Conservation (phyloP, 495 filamentous ascomycete genomes). For the Hypomontagnella submonticulosa region DNA sequence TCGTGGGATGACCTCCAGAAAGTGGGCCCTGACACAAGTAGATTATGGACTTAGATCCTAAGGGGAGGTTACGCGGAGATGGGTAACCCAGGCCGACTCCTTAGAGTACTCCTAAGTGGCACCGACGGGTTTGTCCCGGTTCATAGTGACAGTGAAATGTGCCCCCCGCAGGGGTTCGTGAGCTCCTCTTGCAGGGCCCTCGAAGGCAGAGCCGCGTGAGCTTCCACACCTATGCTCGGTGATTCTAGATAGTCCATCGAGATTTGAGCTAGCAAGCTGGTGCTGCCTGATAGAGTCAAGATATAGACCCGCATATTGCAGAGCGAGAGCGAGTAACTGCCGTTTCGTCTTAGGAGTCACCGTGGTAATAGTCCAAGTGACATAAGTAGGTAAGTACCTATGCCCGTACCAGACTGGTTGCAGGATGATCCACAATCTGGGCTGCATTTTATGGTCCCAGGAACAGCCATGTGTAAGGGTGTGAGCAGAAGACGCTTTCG, state of each 20-base stretch:
- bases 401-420: conserved; percentile 26
- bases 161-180: conserved; percentile 35
- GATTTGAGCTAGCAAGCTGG: conserved; percentile 20
- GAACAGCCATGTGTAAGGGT: conserved; percentile 39
- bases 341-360: conserved; percentile 28
- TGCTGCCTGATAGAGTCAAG: conserved; percentile 40
- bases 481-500: conserved; percentile 40
- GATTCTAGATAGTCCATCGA: conserved; percentile 26
- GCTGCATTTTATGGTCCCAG: conserved; percentile 40
- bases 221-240: conserved; percentile 26
- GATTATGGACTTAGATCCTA: conserved; percentile 25
- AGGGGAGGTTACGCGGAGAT: conserved; percentile 36
- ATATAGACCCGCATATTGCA: conserved; percentile 31
- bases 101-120: conserved; percentile 38
- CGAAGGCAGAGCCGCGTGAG: conserved; percentile 36
- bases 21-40: conserved; percentile 37
- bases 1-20: conserved; percentile 38
- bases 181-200: conserved; percentile 37
- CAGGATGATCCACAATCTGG: conserved; percentile 41
- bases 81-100: conserved; percentile 37
- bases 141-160: conserved; percentile 35
- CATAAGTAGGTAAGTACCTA: conserved; percentile 21
- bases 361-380: conserved; percentile 20
- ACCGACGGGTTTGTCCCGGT: conserved; percentile 35
- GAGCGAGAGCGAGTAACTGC: conserved; percentile 22